Evolutionary conservation across 352 stramenopile genomes (phyloP), one percentile per base, ranked within the genome.

Genomic region (Phytophthora vignae): DNA sequence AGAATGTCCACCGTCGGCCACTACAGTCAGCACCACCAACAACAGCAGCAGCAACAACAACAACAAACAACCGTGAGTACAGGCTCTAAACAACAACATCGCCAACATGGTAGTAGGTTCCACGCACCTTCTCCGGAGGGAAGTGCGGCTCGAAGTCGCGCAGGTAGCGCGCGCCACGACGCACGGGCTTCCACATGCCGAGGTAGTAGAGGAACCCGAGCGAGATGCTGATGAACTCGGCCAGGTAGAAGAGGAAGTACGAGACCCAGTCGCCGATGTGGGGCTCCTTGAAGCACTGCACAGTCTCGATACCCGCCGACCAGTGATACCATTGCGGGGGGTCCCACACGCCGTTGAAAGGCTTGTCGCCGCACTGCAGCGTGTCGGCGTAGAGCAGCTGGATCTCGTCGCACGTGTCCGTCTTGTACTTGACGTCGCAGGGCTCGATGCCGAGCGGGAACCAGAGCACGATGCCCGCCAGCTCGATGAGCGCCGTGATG

Each of bases 1-100:
- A 94, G 62, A 27, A 94, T 91, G 62, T 94, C 87, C 19, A 94
- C 84, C 4, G 85, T 90, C n/a, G 87, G 87, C 85, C 85, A 93
- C 78, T 78, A 50, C 3, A 68, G 12, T 31, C 0, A 64, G 22
- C 12, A 64, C n/a, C n/a, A n/a, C n/a, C n/a, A n/a, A n/a, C n/a
- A n/a, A n/a, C n/a, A n/a, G 31, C 29, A 53, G 4, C 19, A 60
- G 46, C 46, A 36, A 52, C 29, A 67, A 42, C 33, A 57, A 2
- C 9, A 33, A 0, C 33, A 11, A 7, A n/a, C 27, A 15, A 60
- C 25, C 25, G 48, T 38, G 22, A 55, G 29, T 33, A 1, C 29
- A 9, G 6, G 8, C 6, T 8, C 29, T 2, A n/a, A 56, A n/a
- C 12, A 48, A 19, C 14, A 48, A 2, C 22, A 25, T 25, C 22